phyloP scores from a whole-genome alignment of 2,329 filamentous ascomycete species.

The Camillea tinctor region DNA sequence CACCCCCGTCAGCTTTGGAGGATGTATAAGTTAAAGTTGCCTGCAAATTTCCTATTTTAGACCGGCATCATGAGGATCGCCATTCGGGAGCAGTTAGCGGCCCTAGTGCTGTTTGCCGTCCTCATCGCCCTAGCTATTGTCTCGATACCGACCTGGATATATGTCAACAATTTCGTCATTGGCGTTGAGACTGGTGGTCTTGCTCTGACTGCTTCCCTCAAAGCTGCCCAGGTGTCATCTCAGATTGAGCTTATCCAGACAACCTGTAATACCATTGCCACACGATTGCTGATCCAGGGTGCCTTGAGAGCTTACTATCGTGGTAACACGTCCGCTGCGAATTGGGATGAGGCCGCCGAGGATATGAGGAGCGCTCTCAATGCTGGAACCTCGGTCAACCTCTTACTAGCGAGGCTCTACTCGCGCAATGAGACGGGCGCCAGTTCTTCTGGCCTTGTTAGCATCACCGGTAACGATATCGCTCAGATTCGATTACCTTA shows the following conservation, averaged over 20 bases:
- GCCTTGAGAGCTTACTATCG: conserved; percentile 51
- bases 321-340: conserved; percentile 53
- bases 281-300: conserved; percentile 59
- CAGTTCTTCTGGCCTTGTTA: conserved; percentile 53
- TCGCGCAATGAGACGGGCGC: conserved; percentile 63
- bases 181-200: conserved; percentile 60
- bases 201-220: conserved; percentile 78
- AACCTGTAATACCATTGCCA: conserved; percentile 69
- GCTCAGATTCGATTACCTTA: conserved; percentile 63
- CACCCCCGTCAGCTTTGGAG: conserved; percentile 13
- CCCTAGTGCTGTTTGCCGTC: conserved; percentile 73
- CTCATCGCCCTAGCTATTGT: conserved; percentile 75
- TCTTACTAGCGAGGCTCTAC: conserved; percentile 73
- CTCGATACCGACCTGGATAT: conserved; percentile 71
- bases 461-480: conserved; percentile 54
- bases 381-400: conserved; percentile 47
- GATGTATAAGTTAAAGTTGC: conserved; percentile 32
- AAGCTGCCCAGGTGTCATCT: conserved; percentile 76
- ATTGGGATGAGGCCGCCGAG: conserved; percentile 59
- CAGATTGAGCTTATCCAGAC: conserved; percentile 78
- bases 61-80: conserved; percentile 69
- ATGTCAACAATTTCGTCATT: conserved; percentile 54
- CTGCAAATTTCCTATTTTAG: conserved; percentile 30
- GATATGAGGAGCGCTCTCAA: conserved; percentile 72
- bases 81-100: conserved; percentile 82